A percentile compares a stretch with the other conserved stretches of the same genome.
Evolutionary conservation across 495 filamentous ascomycete genomes (phyloP).

Genomic region (Trichoderma asperelloides): DNA sequence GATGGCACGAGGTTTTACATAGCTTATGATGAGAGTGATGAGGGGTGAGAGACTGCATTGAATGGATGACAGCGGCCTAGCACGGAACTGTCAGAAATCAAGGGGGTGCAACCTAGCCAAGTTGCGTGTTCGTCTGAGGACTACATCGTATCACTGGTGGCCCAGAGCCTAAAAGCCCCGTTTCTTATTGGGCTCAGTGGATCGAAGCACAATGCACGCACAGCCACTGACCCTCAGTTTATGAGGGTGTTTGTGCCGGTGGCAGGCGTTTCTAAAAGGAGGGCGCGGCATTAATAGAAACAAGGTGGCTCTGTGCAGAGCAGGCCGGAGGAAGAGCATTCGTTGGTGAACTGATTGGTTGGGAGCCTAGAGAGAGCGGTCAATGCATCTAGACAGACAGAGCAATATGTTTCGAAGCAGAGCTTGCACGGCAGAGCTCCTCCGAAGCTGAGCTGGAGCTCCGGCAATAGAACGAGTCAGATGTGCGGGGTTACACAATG

Average conservation of each 20-base stretch:
- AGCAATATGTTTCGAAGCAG: not conserved
- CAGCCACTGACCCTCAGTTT: not conserved
- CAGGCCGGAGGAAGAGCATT: not conserved
- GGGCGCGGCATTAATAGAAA: not conserved
- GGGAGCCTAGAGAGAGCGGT: not conserved
- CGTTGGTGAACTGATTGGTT: not conserved
- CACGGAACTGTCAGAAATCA: not conserved
- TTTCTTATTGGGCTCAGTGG: conserved; percentile 6
- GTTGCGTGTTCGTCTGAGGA: not conserved
- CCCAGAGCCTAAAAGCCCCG: not conserved
- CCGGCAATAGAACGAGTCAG: not conserved
- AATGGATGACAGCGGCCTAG: not conserved
- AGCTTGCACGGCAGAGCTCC: not conserved
- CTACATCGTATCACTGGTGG: conserved; percentile 3
- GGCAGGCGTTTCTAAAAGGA: not conserved
- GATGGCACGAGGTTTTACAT: not conserved
- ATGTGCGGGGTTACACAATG: not conserved
- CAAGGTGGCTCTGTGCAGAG: not conserved
- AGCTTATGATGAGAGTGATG: not conserved
- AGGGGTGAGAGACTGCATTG: not conserved
- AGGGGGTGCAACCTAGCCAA: not conserved
- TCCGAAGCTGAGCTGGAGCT: not conserved
- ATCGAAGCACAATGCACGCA: not conserved
- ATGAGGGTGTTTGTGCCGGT: not conserved
- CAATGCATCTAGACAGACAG: not conserved